Evolutionary conservation across 2,329 filamentous ascomycete species (phyloP), one percentile per base, ranked within the genome.

Genomic region (Emydomyces testavorans): DNA sequence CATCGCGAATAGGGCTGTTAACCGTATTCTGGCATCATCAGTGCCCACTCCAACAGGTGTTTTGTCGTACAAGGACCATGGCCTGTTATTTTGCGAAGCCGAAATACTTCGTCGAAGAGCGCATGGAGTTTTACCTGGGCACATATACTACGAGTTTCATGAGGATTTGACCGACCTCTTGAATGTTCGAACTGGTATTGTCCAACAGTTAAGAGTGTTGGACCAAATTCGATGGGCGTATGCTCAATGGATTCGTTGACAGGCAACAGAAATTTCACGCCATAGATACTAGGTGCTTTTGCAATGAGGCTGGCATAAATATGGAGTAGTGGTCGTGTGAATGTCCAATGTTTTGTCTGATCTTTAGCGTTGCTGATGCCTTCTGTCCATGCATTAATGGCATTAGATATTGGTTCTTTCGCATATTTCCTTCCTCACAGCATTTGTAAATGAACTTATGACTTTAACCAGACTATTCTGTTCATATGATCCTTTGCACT

Each of bases 141-240:
- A 85, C 36, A 76, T 93, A 10, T 80, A 83, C 59, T 79, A 81
- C 57, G 89, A 95, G 58, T 95, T 98, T 59, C 67, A 88, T 48
- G 85, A 94, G 63, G 92, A 98, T 61, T 71, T 94, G 28, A 79
- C 84, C 51, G 89, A 95, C 58, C 71, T 98, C 41, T 79, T 86
- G 16, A 88, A 94, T 60, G 80, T 90, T 54, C 70, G 78, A 40
- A 82, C 80, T 56, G 86, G 87, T 2, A 76, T 94, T 44, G 77
- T 81, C 58, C 76, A 80, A 56, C 90, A 96, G 70, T 74, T 81
- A 51, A 82, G 79, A 62, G 84, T 90, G 36, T 69, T 94, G 46
- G 79, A 89, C 57, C 76, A 92, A 51, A 87, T 96, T 56, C 76
- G 85, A 53, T 96, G 92, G 90, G 83, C 84, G 3, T 96, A 95